Conservation (phyloP, 2,329 filamentous ascomycete genomes). For the Purpureocillium lavendulum region DNA sequence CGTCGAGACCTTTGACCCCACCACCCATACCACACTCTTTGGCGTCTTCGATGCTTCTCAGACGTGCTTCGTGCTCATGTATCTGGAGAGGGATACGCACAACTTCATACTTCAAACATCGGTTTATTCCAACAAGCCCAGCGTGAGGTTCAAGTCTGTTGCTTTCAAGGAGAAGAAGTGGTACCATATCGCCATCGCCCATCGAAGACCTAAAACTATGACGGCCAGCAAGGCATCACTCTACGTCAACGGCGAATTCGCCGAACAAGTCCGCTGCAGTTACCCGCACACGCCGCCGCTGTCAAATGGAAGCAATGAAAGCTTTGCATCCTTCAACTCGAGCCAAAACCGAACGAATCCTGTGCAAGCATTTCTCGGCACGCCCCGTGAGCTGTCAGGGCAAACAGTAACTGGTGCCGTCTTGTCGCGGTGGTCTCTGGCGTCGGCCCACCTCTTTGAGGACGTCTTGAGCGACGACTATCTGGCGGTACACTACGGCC, state of each 20-base stretch:
- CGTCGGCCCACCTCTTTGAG: constrained; percentile 81
- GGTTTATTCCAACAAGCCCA: constrained; percentile 75
- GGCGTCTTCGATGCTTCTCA: constrained; percentile 89
- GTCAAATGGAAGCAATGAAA: constrained; percentile 54
- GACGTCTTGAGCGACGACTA: constrained; percentile 86
- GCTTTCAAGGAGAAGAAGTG: constrained; percentile 68
- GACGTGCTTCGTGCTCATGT: constrained; percentile 87
- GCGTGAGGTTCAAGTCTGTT: constrained; percentile 84
- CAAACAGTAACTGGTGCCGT: constrained; percentile 66
- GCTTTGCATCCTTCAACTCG: constrained; percentile 61
- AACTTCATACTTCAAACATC: constrained; percentile 97
- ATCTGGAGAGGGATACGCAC: constrained; percentile 85
- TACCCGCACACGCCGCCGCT: constrained; percentile 73
- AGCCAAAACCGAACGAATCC: constrained; percentile 50
- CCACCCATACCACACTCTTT: constrained; percentile 88
- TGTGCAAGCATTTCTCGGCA: constrained; percentile 89
- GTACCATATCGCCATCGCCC: constrained; percentile 91
- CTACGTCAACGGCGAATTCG: constrained; percentile 88
- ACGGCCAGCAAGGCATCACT: constrained; percentile 74
- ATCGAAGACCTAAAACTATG: constrained; percentile 69
- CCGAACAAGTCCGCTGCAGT: constrained; percentile 81
- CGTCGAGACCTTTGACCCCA: constrained; percentile 76
- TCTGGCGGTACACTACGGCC: constrained; percentile 79
- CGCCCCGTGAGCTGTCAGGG: constrained; percentile 77
- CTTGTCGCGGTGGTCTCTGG: constrained; percentile 77